These are phyloP conservation scores for Leishmania turanica DNA, from an alignment of 208 protist genomes.

Conservation along the genomic window DNA sequence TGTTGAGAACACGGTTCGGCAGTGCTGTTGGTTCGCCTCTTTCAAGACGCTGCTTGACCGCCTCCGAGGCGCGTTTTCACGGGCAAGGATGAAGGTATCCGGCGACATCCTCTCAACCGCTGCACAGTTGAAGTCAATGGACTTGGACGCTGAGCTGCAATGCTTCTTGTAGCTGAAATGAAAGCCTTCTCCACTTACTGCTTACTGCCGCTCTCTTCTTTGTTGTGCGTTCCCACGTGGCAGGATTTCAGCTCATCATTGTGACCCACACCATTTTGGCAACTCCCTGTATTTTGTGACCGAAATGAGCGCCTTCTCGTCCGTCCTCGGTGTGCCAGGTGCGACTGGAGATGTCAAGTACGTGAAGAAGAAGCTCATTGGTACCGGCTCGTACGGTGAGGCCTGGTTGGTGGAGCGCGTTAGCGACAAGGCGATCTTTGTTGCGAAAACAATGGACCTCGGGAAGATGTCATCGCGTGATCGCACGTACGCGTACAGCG, in stretches of 20 bases:
- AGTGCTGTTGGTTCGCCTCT: neutral
- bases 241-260: neutral
- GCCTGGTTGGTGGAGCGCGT: slow-evolving; percentile 77
- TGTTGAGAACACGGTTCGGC: neutral
- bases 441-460: slow-evolving; percentile 86
- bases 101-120: neutral
- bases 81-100: neutral
- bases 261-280: neutral
- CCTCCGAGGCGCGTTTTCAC: neutral
- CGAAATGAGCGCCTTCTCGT: slow-evolving; percentile 29
- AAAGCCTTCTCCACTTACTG: too few relatives aligned
- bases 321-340: slow-evolving; percentile 50
- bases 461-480: slow-evolving; percentile 85
- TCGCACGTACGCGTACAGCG: slow-evolving; percentile 81
- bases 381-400: slow-evolving; percentile 87
- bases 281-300: neutral
- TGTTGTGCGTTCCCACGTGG: neutral
- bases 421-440: slow-evolving; percentile 66
- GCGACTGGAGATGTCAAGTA: slow-evolving; percentile 62
- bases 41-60: neutral
- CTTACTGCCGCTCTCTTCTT: neutral
- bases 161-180: neutral
- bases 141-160: neutral
- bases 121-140: too few relatives aligned
- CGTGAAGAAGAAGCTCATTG: slow-evolving; percentile 80